Evolutionary conservation across 345 rosid genomes (phyloP), one percentile per base, ranked within the genome.

Genomic region (Lenwebbia sp.): DNA sequence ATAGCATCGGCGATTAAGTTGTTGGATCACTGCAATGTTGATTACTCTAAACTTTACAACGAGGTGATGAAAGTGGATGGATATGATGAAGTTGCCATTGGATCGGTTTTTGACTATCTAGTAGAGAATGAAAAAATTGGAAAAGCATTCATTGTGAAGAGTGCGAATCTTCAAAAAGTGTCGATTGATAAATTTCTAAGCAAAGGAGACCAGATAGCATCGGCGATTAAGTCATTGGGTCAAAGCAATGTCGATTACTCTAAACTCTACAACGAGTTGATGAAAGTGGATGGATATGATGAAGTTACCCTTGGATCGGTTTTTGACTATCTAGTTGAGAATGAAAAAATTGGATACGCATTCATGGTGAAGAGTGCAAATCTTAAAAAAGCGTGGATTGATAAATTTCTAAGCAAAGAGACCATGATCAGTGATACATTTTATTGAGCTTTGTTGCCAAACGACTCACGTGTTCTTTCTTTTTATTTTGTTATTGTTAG

Each of bases 381-480:
- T 54, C 58, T 55, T 55, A 4, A 28, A 60, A 60, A 0, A 14
- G 10, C 14, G 2, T 0, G 5, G 1, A 2, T 14, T 62, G 5
- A 30, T 0, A 30, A 62, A 62, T 62, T 62, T 30, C 22, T 28
- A 3, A 14, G 40, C 11, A 62, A 62, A 62, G 40, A 62, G 30
- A 57, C 13, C 19, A n/a, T 58, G 0, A 12, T 13, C 12, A n/a
- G 33, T 58, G 33, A 62, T 28, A 62, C 37, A 28, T 7, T 28
- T 60, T 60, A 2, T 60, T 6, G 10, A 28, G 21, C 21, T 60
- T 60, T 60, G 40, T 62, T 17, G 17, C 1, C 75, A 28, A 50
- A 50, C 28, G 40, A 60, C 19, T 14, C 4, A n/a, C 5, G 0
- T 13, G 8, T 0, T 56, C 13, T 25, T n/a, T n/a, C 1, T 28